Evolutionary conservation across 257 asterid species (phyloP).

Genomic region (Solanum infundibuliforme): DNA sequence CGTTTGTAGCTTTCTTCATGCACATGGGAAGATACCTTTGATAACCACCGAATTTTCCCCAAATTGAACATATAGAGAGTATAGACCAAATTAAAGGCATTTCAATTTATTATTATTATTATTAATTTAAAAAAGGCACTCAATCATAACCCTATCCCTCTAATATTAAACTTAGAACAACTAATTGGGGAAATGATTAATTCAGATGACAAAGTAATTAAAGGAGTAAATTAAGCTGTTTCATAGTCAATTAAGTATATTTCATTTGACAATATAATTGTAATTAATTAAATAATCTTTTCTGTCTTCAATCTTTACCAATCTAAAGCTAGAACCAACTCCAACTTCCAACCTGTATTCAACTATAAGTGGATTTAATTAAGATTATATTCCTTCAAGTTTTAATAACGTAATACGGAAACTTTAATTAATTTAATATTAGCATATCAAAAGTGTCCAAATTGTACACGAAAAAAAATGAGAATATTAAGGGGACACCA

Average conservation of each 20-base stretch:
- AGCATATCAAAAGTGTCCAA: neutral
- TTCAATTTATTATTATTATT: slow-evolving; percentile 2
- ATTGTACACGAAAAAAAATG: neutral
- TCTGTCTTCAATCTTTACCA: neutral
- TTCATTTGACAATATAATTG: neutral
- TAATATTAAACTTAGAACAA: neutral
- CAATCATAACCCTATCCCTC: neutral
- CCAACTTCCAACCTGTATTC: neutral
- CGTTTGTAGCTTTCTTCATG: neutral
- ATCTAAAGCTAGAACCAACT: neutral
- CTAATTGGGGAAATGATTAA: neutral
- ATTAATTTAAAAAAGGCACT: neutral
- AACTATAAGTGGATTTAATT: neutral
- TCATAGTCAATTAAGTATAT: neutral
- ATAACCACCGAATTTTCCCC: slow-evolving; percentile 12
- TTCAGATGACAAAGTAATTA: neutral
- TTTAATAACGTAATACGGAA: neutral
- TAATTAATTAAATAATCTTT: neutral
- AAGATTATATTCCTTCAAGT: neutral
- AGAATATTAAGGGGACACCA: neutral
- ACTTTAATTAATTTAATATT: no score
- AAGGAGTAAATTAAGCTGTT: neutral
- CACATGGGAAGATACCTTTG: slow-evolving; percentile 38
- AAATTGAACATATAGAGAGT: neutral
- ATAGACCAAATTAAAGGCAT: neutral